phyloP scores from a whole-genome alignment of 352 stramenopile genomes.

The Globisporangium carolinianum region DNA sequence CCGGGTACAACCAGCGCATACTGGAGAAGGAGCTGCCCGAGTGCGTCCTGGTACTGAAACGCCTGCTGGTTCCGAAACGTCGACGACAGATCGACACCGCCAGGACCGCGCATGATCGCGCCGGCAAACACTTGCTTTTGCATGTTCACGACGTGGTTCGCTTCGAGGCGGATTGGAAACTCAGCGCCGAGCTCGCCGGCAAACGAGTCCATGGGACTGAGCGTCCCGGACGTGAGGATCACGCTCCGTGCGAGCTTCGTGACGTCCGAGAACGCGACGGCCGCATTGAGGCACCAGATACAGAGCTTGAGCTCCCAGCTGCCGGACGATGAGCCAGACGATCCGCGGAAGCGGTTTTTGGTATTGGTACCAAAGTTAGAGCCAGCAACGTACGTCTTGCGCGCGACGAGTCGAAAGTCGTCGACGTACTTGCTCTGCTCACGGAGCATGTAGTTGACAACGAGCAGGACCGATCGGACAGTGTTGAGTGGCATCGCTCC shows the following conservation, averaged over 20 bases:
- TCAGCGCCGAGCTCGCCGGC: conserved; percentile 70
- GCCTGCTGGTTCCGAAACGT: conserved; percentile 82
- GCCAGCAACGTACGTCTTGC: conserved; percentile 21
- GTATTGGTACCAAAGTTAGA: not conserved
- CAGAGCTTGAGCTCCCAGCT: conserved; percentile 71
- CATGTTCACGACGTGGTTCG: conserved; percentile 86
- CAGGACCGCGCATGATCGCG: conserved; percentile 57
- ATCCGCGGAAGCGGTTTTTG: conserved; percentile 14
- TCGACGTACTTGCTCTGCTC: conserved; percentile 74
- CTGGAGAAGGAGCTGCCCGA: conserved; percentile 67
- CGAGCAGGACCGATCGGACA: conserved; percentile 52
- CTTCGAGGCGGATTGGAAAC: conserved; percentile 77
- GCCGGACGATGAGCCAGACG: conserved; percentile 15
- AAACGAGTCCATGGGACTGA: conserved; percentile 87
- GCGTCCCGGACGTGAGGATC: conserved; percentile 77
- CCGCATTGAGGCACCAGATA: conserved; percentile 83
- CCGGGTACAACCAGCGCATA: conserved; percentile 64
- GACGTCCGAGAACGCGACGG: conserved; percentile 79
- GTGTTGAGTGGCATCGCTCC: conserved; percentile 48
- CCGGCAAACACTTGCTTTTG: conserved; percentile 80
- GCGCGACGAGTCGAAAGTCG: conserved; percentile 72
- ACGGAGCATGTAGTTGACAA: conserved; percentile 77
- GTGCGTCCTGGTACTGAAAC: conserved; percentile 72
- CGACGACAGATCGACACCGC: conserved; percentile 60
- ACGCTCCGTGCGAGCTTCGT: conserved; percentile 55